phyloP scores from a whole-genome alignment of 441 rosid species.

The Brassica balearica region DNA sequence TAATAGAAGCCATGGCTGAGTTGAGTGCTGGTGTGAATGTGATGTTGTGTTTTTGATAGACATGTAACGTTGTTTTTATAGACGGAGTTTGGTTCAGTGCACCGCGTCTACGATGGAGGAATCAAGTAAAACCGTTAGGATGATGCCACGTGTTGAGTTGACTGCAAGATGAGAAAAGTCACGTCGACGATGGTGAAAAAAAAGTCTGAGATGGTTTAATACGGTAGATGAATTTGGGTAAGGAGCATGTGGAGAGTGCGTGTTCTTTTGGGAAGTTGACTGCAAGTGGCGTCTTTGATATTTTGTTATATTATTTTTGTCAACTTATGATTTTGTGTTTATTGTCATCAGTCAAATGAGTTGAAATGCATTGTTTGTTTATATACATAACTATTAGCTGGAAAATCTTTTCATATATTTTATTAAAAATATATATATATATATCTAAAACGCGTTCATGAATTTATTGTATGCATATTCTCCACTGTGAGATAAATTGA shows the following conservation, averaged over 20 bases:
- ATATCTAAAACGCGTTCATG: not conserved
- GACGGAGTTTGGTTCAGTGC: conserved; percentile 30
- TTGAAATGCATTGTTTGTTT: conserved; percentile 24
- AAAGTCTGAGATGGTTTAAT: conserved; percentile 12
- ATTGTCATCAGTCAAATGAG: conserved; percentile 28
- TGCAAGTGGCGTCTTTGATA: conserved; percentile 26
- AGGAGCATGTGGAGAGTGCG: conserved; percentile 47
- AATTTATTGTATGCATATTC: not conserved
- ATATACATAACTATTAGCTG: not conserved
- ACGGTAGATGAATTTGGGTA: conserved; percentile 21
- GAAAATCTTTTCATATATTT: not conserved
- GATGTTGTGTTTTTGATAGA: conserved; percentile 19
- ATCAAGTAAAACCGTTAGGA: not conserved
- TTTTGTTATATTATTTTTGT: conserved; percentile 17
- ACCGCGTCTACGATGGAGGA: not conserved
- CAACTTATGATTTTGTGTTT: not conserved
- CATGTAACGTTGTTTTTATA: conserved; percentile 22
- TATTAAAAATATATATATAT: not conserved
- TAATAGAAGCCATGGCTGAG: conserved; percentile 17
- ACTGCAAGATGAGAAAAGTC: conserved; percentile 21
- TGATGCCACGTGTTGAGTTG: conserved; percentile 43
- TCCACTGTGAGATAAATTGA: not conserved
- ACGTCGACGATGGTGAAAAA: conserved; percentile 25
- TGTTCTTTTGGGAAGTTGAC: conserved; percentile 41
- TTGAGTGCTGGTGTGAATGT: not conserved